Base-by-base conservation (phyloP, 495 filamentous ascomycete genomes). In the Neurospora africana region DNA sequence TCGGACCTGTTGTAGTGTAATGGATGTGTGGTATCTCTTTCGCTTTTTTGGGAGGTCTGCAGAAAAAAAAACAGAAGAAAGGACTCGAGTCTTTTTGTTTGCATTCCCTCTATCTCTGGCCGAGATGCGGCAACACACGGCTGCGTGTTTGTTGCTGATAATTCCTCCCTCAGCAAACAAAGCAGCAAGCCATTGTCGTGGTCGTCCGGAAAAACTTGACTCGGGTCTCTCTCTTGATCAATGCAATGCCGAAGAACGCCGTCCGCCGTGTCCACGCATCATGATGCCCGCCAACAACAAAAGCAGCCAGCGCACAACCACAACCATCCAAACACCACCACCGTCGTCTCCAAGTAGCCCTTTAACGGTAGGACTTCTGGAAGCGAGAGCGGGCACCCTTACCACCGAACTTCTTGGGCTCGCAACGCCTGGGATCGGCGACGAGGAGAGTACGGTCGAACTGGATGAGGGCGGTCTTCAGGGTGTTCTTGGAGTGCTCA, bases 401-500 rank as follows among this genome's bases (percentile, higher is more conserved):
- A 88, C 92, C 90, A 80, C 89, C 90, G 80, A 95, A 94, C 87
- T 95, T 95, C 92, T 95, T 95, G 74, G 92, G 92, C 86, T 95
- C 92, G 82, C 91, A 91, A 74, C 95, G 92, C 77, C 95, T 88
- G 88, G 97, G 97, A 82, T 99, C 95, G 82, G 95, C 96, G 76
- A 99, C 95, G 77, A 99, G 90, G 74, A 99, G 88, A 82, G 92
- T 97, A 78, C 95, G 91, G 88, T 99, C 95, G 88, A 96, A 99
- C 82, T 92, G 88, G 80, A 92, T 91, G 74, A 98, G 88, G 74
- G 92, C 91, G 83, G 93, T 90, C 92, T 99, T 99, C 78, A 99
- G 88, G 85, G 91, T 87, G 90, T 98, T 99, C 92, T 99, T 99
- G 87, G 91, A 91, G 90, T 98, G 93, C 91, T 99, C 95, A 82